Evolutionary conservation across 1,139 yeast genomes (phyloP), one percentile per base, ranked within the genome.

Genomic region (Yamadazyma friedrichii): DNA sequence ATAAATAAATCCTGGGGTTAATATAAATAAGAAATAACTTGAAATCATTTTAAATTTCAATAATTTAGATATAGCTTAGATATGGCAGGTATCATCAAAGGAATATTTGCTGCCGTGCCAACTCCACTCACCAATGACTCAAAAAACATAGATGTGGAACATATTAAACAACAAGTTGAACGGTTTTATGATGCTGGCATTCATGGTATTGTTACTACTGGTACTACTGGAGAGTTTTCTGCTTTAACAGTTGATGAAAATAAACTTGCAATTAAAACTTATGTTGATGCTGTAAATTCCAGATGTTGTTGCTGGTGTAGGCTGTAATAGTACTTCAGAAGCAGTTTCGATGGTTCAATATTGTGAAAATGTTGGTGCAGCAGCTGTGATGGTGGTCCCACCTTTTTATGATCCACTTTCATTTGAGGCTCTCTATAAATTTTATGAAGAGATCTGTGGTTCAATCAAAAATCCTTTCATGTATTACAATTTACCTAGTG

Each of bases 191-290:
- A 40, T 2, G 51, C 44, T 25, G 52, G 50, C 17, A 34, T 50
- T 16, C 49, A 50, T 31, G 53, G 53, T 31, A 32, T 50, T 20
- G 53, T 50, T 8, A 49, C 52, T 22, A 50, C 53, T 32, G 53
- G 53, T 24, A 50, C 53, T 25, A 49, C 53, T 35, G 53, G 53
- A n/a, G 52, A 50, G 37, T 49, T 50, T 29, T 49, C 53, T 24
- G 42, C 53, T 10, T 44, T 50, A 13, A 44, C 47, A 3, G 36
- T 39, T 13, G 53, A 50, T 34, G 53, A 50, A 36, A 48, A 49
- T 33, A 50, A 49, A 31, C 33, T 35, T 20, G 49, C 44, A 26
- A 49, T 50, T 40, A 49, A 49, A 31, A 43, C 51, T 27, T 50
- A 50, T 17, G 44, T 50, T 24, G 53, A 49, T 32, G 52, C 50